These are phyloP conservation scores for Populus tremula DNA, from an alignment of 345 rosid genomes.

Conservation along the genomic window DNA sequence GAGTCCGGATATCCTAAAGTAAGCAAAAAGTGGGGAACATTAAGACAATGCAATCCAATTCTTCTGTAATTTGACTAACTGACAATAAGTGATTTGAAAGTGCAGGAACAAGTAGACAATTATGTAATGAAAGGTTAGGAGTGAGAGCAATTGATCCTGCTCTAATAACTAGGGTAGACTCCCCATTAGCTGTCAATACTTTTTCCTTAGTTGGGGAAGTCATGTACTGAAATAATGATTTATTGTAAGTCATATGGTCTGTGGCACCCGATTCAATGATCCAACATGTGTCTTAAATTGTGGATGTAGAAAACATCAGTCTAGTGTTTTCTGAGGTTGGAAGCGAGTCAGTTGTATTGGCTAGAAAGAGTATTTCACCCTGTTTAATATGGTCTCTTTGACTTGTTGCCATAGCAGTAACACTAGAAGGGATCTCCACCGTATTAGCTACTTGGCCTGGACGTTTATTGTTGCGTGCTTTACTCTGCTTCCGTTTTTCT, in stretches of 20 bases:
- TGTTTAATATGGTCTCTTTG: background rate
- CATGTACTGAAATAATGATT: too few species aligned
- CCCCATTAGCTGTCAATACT: background rate
- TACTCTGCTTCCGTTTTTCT: background rate
- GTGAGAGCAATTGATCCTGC: background rate
- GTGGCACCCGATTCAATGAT: background rate
- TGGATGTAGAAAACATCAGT: background rate
- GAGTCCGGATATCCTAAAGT: background rate
- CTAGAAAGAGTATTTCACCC: background rate
- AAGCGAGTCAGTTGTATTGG: fast-evolving
- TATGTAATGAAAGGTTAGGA: background rate
- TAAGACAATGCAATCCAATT: background rate
- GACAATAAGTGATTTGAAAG: background rate
- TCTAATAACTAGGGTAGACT: background rate
- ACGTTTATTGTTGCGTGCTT: background rate
- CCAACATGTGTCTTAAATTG: background rate
- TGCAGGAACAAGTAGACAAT: background rate
- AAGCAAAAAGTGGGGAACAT: background rate
- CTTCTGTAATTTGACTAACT: background rate
- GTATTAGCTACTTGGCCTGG: background rate
- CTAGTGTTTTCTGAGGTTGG: too few species aligned
- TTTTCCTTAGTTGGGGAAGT: too few species aligned
- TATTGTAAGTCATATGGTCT: too few species aligned
- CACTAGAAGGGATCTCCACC: fast-evolving
- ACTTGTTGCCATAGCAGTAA: too few species aligned